phyloP scores from a whole-genome alignment of 371 early-diverging fungal species.

The Mucor indicus region DNA sequence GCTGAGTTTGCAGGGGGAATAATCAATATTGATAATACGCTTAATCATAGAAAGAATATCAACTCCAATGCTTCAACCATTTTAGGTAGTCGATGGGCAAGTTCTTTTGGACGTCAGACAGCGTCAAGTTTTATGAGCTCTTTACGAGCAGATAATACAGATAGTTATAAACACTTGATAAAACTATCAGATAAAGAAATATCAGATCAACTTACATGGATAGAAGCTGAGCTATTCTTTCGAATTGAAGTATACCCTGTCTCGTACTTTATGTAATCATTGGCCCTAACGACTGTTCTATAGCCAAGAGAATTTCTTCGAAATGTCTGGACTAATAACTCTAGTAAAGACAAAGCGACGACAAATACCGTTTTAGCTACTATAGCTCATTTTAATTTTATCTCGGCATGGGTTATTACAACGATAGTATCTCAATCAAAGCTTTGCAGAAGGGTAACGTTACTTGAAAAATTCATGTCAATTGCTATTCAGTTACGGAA shows the following conservation, averaged over 20 bases:
- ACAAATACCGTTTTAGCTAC: constrained; percentile 46
- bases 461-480: constrained; percentile 62
- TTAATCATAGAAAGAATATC: neutral
- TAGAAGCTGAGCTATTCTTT: constrained; percentile 48
- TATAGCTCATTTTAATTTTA: constrained; percentile 59
- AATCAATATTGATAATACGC: constrained; percentile 21
- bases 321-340: constrained; percentile 40
- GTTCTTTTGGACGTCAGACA: constrained; percentile 13
- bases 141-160: constrained; percentile 16
- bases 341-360: neutral
- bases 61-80: constrained; percentile 11
- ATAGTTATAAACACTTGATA: constrained; percentile 35
- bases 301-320: constrained; percentile 58
- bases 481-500: constrained; percentile 61
- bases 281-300: neutral
- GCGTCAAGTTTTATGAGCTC: constrained; percentile 32
- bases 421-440: constrained; percentile 60
- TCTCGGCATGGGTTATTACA: constrained; percentile 66
- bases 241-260: constrained; percentile 20
- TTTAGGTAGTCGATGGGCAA: constrained; percentile 22
- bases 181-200: constrained; percentile 41
- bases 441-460: constrained; percentile 51
- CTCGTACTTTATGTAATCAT: too few relatives aligned
- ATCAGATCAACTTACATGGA: constrained; percentile 65
- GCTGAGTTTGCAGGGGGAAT: constrained; percentile 44